Conservation (phyloP, 169 alveolate species). For the Toxoplasma gondii region DNA sequence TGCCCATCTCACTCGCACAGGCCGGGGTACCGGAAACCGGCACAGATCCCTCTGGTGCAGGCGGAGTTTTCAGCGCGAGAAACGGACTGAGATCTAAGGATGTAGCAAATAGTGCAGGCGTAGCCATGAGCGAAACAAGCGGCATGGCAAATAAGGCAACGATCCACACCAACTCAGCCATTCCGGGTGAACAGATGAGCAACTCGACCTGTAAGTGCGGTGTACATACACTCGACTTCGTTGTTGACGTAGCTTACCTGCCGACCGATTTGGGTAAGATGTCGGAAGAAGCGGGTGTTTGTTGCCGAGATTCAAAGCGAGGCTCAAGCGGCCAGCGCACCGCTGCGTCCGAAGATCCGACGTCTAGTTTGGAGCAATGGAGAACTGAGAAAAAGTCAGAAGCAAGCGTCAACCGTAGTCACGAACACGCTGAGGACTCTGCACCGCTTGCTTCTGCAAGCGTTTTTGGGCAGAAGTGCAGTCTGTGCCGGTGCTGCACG, state of each 20-base stretch:
- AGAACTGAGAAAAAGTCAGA: too few relatives aligned
- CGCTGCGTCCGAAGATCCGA: too few relatives aligned
- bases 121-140: too few relatives aligned
- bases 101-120: too few relatives aligned
- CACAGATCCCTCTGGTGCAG: not conserved
- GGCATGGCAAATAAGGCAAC: not conserved
- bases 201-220: not conserved
- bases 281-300: too few relatives aligned
- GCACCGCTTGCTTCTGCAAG: too few relatives aligned
- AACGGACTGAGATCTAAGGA: not conserved
- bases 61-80: not conserved
- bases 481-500: conserved; percentile 5
- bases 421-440: too few relatives aligned
- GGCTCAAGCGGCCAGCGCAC: too few relatives aligned
- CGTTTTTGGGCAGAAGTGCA: not conserved
- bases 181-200: not conserved
- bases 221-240: conserved; percentile 24
- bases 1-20: not conserved
- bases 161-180: not conserved
- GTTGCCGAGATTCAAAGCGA: too few relatives aligned
- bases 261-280: not conserved
- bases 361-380: too few relatives aligned
- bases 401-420: too few relatives aligned
- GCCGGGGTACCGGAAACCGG: not conserved
- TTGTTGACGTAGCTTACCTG: not conserved